Percentiles rank a stretch among this genome's conserved stretches.
phyloP scores from a whole-genome alignment of 768 basidiomycete species.

The Myochromella boudieri region DNA sequence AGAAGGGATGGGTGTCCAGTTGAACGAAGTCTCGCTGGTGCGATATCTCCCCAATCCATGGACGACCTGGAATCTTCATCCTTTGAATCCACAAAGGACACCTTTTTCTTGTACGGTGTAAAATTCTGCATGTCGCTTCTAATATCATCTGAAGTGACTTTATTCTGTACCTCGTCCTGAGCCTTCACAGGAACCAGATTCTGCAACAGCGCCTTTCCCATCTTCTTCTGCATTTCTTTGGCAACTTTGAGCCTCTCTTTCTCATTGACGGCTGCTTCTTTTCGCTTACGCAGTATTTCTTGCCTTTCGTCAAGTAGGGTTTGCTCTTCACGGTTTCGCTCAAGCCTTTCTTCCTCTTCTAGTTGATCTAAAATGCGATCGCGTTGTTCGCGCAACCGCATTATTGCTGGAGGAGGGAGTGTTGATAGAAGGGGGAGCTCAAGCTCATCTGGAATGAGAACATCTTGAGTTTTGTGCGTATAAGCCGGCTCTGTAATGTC shows the following conservation, averaged over 20 bases:
- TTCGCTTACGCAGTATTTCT: slow-evolving; percentile 51
- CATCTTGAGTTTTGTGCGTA: slow-evolving; percentile 16
- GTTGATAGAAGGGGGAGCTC: slow-evolving; percentile 45
- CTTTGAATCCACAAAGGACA: slow-evolving; percentile 57
- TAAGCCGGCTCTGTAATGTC: slow-evolving; percentile 67
- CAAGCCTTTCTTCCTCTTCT: slow-evolving; percentile 65
- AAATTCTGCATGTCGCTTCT: slow-evolving; percentile 16
- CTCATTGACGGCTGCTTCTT: slow-evolving; percentile 43
- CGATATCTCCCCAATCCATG: slow-evolving; percentile 55
- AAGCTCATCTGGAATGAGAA: slow-evolving; percentile 36
- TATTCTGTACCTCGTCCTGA: slow-evolving; percentile 32
- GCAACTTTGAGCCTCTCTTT: slow-evolving; percentile 37
- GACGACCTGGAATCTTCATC: slow-evolving; percentile 15
- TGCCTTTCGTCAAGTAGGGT: slow-evolving; percentile 39
- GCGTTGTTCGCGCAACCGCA: slow-evolving; percentile 54
- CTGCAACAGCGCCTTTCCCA: slow-evolving; percentile 67
- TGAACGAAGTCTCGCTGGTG: slow-evolving; percentile 46
- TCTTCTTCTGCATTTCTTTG: slow-evolving; percentile 69
- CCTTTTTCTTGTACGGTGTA: slow-evolving; percentile 55
- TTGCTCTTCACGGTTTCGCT: slow-evolving; percentile 40
- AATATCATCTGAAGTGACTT: slow-evolving; percentile 31
- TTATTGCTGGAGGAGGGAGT: slow-evolving; percentile 46
- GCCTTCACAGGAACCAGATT: slow-evolving; percentile 42
- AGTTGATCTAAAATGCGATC: slow-evolving; percentile 65
- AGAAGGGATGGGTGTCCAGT: slow-evolving; percentile 36